These are phyloP conservation scores for Boletellus deceptivus DNA, from an alignment of 1,284 basidiomycete genomes.

Conservation along the genomic window DNA sequence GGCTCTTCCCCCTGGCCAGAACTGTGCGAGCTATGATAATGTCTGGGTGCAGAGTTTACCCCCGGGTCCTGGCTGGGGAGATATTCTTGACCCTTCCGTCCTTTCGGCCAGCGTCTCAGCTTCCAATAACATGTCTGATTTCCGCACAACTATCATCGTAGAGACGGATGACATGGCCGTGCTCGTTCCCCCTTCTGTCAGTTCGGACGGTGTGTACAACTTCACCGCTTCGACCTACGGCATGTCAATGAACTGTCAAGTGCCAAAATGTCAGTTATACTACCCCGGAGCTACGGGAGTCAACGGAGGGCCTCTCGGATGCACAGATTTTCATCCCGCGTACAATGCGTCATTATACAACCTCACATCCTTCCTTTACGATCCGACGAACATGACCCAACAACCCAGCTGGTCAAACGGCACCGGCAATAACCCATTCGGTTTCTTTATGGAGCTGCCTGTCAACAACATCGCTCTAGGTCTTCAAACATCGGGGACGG, in stretches of 20 bases:
- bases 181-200: not conserved
- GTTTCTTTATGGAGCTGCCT: conserved; percentile 1
- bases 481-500: not conserved
- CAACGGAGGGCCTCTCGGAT: not conserved
- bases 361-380: conserved; percentile 3
- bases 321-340: not conserved
- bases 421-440: not conserved
- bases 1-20: not conserved
- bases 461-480: not conserved
- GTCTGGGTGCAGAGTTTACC: not conserved
- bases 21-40: conserved; percentile 1
- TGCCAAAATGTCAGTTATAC: not conserved
- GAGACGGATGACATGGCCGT: not conserved
- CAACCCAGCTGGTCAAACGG: conserved; percentile 1
- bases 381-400: conserved; percentile 1
- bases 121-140: conserved; percentile 1
- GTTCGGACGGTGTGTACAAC: not conserved
- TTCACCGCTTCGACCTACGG: conserved; percentile 3
- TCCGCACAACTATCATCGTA: not conserved
- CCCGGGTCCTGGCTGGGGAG: conserved; percentile 2
- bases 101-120: conserved; percentile 1
- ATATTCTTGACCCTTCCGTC: not conserved
- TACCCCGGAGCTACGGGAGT: not conserved
- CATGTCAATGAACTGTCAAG: not conserved
- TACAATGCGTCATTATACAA: conserved; percentile 3